Base-by-base conservation (phyloP, 2,329 filamentous ascomycete species). In the Ciborinia camelliae region DNA sequence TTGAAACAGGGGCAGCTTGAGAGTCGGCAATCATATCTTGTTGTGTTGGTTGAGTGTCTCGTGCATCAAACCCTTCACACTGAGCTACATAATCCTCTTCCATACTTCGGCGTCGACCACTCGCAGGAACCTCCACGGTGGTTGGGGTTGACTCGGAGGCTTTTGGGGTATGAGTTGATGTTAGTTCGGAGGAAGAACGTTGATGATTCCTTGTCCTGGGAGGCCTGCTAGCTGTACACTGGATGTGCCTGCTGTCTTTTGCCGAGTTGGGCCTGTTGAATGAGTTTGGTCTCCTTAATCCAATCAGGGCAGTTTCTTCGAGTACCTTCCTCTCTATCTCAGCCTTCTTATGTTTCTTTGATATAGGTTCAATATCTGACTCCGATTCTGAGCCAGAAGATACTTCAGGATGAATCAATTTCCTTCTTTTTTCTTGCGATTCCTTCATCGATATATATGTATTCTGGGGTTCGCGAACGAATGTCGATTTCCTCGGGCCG, bases 11-110 rank as follows among this genome's bases (percentile, higher is more conserved):
- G 60, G 20, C 35, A n/a, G 26, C 63, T 63, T 74, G 72, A 20
- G 72, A 73, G 61, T 74, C 72, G 5, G 68, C 69, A 61, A 75
- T 66, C 3, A 73, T 55, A n/a, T 72, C 69, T 32, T 70, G 64
- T 43, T 66, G 68, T 35, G 55, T 59, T 50, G 59, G 59, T 37
- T 73, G 71, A 7, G 69, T 71, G 66, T 72, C 71, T 45, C 67
- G 64, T 14, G 70, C 68, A 66, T 73, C 69, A 41, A 30, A 39
- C 0, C 70, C 73, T 18, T 66, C 66, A 60, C 69, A 71, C 59
- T 74, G 73, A 10, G 70, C 68, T 18, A 71, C 50, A 28, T 72
- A 72, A 2, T 72, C 70, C 14, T 75, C 72, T 54, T 71, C 65
- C 3, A 68, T 32, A 47, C 67, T 72, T 48, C 69, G 63, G 35